A percentile compares a stretch with the other conserved stretches of the same genome.
Evolutionary conservation across 768 basidiomycete genomes (phyloP).

Genomic region (Auriscalpium orientale): DNA sequence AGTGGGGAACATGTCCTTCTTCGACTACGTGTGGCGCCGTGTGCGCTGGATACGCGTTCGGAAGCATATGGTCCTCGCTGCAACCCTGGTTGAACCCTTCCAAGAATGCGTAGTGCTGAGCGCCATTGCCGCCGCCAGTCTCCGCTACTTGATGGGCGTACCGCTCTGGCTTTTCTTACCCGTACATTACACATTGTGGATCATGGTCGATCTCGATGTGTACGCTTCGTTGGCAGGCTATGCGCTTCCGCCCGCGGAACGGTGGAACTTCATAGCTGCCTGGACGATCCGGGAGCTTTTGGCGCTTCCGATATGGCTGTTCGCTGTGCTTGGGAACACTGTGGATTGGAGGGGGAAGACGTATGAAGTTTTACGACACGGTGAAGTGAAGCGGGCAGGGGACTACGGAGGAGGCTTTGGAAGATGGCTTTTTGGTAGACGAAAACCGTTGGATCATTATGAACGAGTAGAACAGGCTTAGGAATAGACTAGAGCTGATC

Average conservation of each 20-base stretch:
- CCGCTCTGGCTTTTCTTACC: constrained; percentile 48
- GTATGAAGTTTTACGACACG: constrained; percentile 70
- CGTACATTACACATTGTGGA: constrained; percentile 62
- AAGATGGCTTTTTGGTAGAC: constrained; percentile 9
- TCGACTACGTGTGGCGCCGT: constrained; percentile 81
- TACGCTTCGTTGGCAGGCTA: constrained; percentile 69
- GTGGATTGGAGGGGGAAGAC: constrained; percentile 83
- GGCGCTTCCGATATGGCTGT: constrained; percentile 82
- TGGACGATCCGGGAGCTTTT: constrained; percentile 78
- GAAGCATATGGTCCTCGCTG: constrained; percentile 84
- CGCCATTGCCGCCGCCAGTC: constrained; percentile 50
- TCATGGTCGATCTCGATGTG: constrained; percentile 76
- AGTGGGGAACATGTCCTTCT: constrained; percentile 80
- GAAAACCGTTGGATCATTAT: constrained; percentile 26
- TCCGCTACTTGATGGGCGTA: constrained; percentile 41
- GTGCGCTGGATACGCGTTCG: constrained; percentile 96
- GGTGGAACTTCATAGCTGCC: constrained; percentile 59
- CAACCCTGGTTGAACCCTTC: constrained; percentile 86
- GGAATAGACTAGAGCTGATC: neutral
- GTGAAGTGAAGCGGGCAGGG: constrained; percentile 43
- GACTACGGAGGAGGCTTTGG: neutral
- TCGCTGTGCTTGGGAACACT: constrained; percentile 72
- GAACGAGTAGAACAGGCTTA: constrained; percentile 23
- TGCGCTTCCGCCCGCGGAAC: constrained; percentile 40
- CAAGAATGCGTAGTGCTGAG: constrained; percentile 80